Base-by-base conservation (phyloP, 352 stramenopile species). In the Phytophthora hibernalis region DNA sequence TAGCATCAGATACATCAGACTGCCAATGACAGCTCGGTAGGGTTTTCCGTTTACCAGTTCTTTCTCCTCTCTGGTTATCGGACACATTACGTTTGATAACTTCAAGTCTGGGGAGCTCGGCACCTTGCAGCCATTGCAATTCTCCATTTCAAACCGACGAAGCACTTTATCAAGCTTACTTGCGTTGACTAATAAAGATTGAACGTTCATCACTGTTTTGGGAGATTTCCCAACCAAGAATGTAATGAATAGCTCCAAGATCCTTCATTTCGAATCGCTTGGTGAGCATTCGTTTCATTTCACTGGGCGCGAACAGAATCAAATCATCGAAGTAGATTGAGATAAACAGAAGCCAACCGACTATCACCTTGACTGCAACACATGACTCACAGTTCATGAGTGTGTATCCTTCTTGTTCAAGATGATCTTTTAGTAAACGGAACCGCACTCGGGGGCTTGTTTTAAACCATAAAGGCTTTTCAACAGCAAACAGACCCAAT, bases 321-420 rank as follows among this genome's bases (percentile, higher is more conserved):
- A 75, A 26, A 47, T 75, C 61, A 45, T 75, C 67, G 0, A 71
- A 61, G 40, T 71, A 75, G 13, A 75, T 58, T 0, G 67, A 47
- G 8, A 68, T 71, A 15, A 70, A 74, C 18, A 65, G 47, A 0
- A 63, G 31, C 10, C 44, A 15, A 40, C 50, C 53, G 50, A 67
- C 43, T 24, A 62, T 50, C 0, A 53, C 38, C n/a, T 63, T 30
- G 26, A 30, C 26, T 30, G 26, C 26, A 30, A 30, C 26, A 30
- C 26, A 30, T 30, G 26, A 2, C 63, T 75, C 45, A 24, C 11
- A 68, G 2, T 71, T 61, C n/a, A 76, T 11, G 2, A 72, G 12
- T 10, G 38, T 55, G 16, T 52, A 76, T 0, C 45, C 61, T 20
- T 68, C 26, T n/a, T 42, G 26, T 18, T 71, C 55, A 12, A 75